Percentiles rank a stretch among this genome's conserved stretches.
Conservation (phyloP, 139 green algal species). For the Chlamydomonas eustigma region DNA sequence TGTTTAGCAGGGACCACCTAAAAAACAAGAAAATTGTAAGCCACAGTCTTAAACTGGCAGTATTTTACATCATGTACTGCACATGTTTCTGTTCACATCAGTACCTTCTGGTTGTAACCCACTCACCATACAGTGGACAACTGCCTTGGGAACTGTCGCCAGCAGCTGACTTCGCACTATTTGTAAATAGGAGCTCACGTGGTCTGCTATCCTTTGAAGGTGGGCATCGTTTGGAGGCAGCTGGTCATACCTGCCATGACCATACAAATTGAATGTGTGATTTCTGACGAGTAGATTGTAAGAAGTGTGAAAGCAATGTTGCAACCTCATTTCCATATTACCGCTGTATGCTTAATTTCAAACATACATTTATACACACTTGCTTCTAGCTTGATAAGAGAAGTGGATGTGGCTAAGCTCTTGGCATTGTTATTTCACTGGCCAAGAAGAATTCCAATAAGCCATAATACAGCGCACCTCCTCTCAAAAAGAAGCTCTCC, state of each 20-base stretch:
- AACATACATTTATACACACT: too few species aligned
- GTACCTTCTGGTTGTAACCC: background rate
- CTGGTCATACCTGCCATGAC: slow-evolving; percentile 39
- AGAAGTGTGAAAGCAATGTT: too few species aligned
- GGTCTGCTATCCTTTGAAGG: slow-evolving; percentile 72
- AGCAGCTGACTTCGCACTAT: slow-evolving; percentile 85
- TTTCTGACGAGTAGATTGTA: too few species aligned
- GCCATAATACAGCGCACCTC: slow-evolving; percentile 6
- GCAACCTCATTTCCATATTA: too few species aligned
- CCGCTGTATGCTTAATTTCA: too few species aligned
- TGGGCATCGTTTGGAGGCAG: slow-evolving; percentile 54
- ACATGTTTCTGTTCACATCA: too few species aligned
- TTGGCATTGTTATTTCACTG: too few species aligned
- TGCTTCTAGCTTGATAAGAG: too few species aligned
- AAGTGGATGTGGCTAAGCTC: too few species aligned
- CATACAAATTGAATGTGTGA: too few species aligned
- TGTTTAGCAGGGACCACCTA: slow-evolving; percentile 70
- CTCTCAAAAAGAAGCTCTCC: slow-evolving; percentile 33
- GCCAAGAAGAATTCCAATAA: too few species aligned
- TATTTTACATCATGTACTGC: too few species aligned
- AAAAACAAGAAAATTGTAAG: background rate
- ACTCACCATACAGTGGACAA: slow-evolving; percentile 83
- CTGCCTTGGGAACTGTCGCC: slow-evolving; percentile 87
- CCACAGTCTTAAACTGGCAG: background rate
- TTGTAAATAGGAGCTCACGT: slow-evolving; percentile 84